Base-by-base conservation (phyloP, 2,329 filamentous ascomycete genomes). In the Paraphaeosphaeria sporulosa region DNA sequence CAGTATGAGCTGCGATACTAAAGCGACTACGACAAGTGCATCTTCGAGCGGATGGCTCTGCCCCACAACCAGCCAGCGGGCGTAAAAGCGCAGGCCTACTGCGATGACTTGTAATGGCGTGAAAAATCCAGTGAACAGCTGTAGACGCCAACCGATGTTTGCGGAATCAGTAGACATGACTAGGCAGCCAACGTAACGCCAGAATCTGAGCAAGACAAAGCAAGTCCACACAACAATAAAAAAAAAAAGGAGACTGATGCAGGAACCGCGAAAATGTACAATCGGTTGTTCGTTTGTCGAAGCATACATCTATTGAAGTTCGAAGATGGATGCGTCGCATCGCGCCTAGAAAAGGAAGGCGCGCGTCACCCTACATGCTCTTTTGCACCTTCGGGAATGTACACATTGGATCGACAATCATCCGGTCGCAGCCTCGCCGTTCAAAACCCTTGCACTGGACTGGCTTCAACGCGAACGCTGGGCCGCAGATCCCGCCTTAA, bases 61-160 rank as follows among this genome's bases (percentile, higher is more conserved):
- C 9, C 47, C 47, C 27, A 49, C 47, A 19, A 49, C 47, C 9
- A 49, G 25, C 47, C 47, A 49, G 9, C 47, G 47, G 10, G 47
- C 32, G n/a, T 49, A 49, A 15, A 49, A 49, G 47, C 47, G 47
- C 27, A 49, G 32, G 6, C 4, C 47, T 12, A 49, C 47, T 34
- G 47, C 25, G 12, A 49, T 19, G 27, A 49, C 47, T 19, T 32
- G 9, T 8, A 49, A 34, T 12, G 47, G 47, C 12, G 25, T 32
- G 19, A 49, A 49, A 19, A 49, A 32, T 3, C 47, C 47, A 32
- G 17, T 32, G 47, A 49, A 49, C 4, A 49, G 15, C 47, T 49
- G 47, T 19, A 49, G 27, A 34, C 47, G 47, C 47, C 47, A 49
- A 9, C 47, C 47, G 32, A 49, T 49, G 47, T 49, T 49, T 32